Evolutionary conservation across 177 flowering plant species (phyloP).

Genomic region (Vitis hybrid): DNA sequence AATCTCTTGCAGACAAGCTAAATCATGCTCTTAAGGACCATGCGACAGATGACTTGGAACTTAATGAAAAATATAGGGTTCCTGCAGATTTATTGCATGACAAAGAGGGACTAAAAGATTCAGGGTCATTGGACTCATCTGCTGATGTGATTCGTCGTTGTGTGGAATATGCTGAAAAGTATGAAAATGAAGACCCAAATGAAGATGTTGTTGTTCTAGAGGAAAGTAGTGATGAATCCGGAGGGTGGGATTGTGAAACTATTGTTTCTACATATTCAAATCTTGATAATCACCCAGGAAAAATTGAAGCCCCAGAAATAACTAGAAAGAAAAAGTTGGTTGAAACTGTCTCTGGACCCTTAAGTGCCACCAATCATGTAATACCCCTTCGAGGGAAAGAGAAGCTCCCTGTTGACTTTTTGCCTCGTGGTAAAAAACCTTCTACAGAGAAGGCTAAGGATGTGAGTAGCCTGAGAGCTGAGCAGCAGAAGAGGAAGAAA

Average conservation of each 20-base stretch:
- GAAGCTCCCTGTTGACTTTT: conserved; percentile 68
- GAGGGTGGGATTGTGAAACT: conserved; percentile 88
- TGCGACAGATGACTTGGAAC: conserved; percentile 42
- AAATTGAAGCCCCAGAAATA: conserved; percentile 63
- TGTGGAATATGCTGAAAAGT: conserved; percentile 77
- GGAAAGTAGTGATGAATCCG: conserved; percentile 91
- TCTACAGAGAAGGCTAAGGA: conserved; percentile 41
- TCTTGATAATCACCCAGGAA: conserved; percentile 94
- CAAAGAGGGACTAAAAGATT: conserved; percentile 21
- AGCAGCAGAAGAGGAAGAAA: conserved; percentile 43
- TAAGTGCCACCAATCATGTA: conserved; percentile 26
- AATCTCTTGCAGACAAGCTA: conserved; percentile 53
- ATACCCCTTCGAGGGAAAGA: conserved; percentile 79
- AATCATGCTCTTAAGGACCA: conserved; percentile 43
- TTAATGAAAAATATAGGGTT: conserved; percentile 45
- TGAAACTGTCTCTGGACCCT: conserved; percentile 39
- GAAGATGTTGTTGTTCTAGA: conserved; percentile 42
- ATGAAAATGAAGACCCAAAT: conserved; percentile 46
- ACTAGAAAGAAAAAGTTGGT: conserved; percentile 57
- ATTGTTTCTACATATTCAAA: conserved; percentile 84
- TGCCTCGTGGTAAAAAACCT: conserved; percentile 46
- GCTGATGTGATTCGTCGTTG: conserved; percentile 59
- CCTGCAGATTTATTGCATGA: conserved; percentile 58
- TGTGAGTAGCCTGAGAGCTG: conserved; percentile 17
- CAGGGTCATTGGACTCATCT: conserved; percentile 40